Conservation (phyloP, 352 stramenopile genomes). For the Phytophthora pinifolia region DNA sequence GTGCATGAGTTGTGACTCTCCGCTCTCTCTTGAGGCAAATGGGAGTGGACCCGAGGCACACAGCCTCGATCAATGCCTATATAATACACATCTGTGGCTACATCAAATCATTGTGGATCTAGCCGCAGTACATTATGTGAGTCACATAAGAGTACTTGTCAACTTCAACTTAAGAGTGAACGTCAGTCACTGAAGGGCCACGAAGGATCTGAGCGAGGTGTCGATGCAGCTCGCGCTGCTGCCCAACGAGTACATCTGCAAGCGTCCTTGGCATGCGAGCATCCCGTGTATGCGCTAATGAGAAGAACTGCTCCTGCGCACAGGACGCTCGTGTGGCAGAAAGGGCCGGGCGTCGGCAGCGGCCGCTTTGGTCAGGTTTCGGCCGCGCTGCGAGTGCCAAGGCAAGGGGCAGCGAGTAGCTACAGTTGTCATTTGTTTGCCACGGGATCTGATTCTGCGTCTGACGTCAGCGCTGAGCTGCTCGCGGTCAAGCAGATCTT, state of each 20-base stretch:
- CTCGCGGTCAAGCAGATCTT: slow-evolving; percentile 90
- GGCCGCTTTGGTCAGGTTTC: slow-evolving; percentile 77
- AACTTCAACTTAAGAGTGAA: no score
- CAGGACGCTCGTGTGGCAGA: slow-evolving; percentile 71
- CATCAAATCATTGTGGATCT: no score
- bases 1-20: slow-evolving; percentile 14
- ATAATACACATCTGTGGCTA: slow-evolving; percentile 29
- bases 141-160: neutral
- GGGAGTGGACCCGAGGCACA: no score
- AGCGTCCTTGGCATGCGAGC: neutral
- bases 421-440: slow-evolving; percentile 8
- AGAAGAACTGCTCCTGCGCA: no score
- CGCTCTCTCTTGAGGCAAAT: no score
- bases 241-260: slow-evolving; percentile 33
- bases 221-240: slow-evolving; percentile 57
- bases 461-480: slow-evolving; percentile 62
- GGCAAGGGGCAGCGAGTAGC: slow-evolving; percentile 25
- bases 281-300: no score
- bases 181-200: no score
- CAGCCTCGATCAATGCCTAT: slow-evolving; percentile 12
- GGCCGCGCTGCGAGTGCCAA: slow-evolving; percentile 63
- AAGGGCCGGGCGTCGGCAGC: slow-evolving; percentile 59
- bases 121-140: no score
- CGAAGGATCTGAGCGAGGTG: slow-evolving; percentile 1
- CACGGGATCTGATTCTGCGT: slow-evolving; percentile 2